These are phyloP conservation scores for Trametes meyenii DNA, from an alignment of 768 basidiomycete species.

Conservation along the genomic window DNA sequence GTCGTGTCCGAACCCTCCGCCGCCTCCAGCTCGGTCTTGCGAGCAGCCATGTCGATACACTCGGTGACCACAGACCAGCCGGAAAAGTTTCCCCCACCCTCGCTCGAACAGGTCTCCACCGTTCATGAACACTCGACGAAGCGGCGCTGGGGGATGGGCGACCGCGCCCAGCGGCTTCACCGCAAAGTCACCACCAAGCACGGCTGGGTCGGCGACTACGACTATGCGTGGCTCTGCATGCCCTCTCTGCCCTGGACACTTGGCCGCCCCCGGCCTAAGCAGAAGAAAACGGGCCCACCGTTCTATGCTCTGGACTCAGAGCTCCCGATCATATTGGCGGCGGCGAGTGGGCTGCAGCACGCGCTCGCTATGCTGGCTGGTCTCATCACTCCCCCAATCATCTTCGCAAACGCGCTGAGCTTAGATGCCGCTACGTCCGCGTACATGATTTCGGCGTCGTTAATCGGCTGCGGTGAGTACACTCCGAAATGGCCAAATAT, in stretches of 20 bases:
- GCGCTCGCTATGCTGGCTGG: constrained; percentile 84
- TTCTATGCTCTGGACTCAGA: constrained; percentile 78
- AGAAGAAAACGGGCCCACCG: constrained; percentile 49
- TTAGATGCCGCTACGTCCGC: constrained; percentile 60
- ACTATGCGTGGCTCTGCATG: constrained; percentile 72
- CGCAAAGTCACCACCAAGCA: constrained; percentile 51
- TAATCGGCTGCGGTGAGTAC: constrained; percentile 78
- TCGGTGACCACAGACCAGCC: constrained; percentile 38
- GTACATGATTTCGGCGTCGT: constrained; percentile 81
- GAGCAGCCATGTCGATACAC: constrained; percentile 30
- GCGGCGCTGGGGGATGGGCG: constrained; percentile 9
- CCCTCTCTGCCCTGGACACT: constrained; percentile 63
- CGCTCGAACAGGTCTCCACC: constrained; percentile 10
- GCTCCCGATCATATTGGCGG: constrained; percentile 71
- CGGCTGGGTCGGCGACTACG: constrained; percentile 86
- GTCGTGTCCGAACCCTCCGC: neutral
- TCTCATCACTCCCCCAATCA: constrained; percentile 82
- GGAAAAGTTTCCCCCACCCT: constrained; percentile 25
- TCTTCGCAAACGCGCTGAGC: constrained; percentile 66
- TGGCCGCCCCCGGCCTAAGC: constrained; percentile 31
- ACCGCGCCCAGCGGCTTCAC: constrained; percentile 24
- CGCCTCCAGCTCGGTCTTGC: neutral
- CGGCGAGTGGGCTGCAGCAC: constrained; percentile 75
- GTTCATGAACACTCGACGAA: neutral
- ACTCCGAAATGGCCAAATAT: no score